Conservation (phyloP, 2,329 filamentous ascomycete genomes). For the Exserohilum rostratum region DNA sequence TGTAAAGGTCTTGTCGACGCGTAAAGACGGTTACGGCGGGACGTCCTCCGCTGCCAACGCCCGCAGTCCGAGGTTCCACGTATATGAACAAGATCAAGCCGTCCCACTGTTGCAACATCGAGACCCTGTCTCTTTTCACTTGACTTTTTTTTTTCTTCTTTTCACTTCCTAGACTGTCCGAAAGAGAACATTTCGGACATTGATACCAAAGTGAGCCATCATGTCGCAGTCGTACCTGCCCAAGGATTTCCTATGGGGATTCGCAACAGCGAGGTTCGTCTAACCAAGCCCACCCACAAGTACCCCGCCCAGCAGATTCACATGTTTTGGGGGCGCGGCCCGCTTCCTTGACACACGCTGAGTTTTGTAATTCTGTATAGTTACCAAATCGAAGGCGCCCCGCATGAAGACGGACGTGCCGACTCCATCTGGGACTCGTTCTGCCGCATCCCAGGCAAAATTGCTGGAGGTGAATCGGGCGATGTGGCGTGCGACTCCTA, state of each 20-base stretch:
- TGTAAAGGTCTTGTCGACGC: conserved; percentile 35
- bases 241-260: conserved; percentile 51
- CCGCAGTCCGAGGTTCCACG: conserved; percentile 21
- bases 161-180: conserved; percentile 5
- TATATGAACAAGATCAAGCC: conserved; percentile 42
- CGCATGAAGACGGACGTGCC: conserved; percentile 75
- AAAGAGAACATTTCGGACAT: conserved; percentile 8
- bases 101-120: conserved; percentile 22
- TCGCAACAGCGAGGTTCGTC: conserved; percentile 51
- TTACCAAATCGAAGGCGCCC: conserved; percentile 85
- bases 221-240: conserved; percentile 48
- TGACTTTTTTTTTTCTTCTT: not conserved
- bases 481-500: conserved; percentile 86
- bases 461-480: conserved; percentile 77
- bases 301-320: conserved; percentile 30
- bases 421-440: conserved; percentile 93
- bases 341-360: conserved; percentile 22
- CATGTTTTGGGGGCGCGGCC: not conserved
- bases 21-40: conserved; percentile 46
- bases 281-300: conserved; percentile 18
- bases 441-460: conserved; percentile 79
- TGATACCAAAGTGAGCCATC: conserved; percentile 14
- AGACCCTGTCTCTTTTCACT: conserved; percentile 5
- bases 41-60: conserved; percentile 42
- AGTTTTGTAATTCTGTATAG: conserved; percentile 59